Evolutionary conservation across 352 stramenopile genomes (phyloP), one percentile per base, ranked within the genome.

Genomic region (Elongisporangium prolatum): DNA sequence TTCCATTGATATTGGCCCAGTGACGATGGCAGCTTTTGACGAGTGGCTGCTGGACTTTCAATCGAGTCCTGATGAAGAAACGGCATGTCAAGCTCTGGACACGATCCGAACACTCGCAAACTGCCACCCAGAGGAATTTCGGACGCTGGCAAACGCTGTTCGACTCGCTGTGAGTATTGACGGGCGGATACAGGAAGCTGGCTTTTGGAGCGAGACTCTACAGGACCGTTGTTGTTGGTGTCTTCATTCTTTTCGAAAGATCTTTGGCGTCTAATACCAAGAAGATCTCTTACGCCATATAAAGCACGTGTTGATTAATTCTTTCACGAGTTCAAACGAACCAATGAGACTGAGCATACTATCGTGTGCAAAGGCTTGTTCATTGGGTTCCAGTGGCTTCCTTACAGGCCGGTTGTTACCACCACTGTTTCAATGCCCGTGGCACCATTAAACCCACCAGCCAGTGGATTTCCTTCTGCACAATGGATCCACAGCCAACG

Each of bases 31-130:
- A 38, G 61, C 56, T 7, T 77, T 89, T 24, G 64, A 74, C 13
- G 71, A 79, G 21, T 69, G 82, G n/a, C 52, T 84, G 28, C 59
- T 65, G 40, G 70, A 84, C 51, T 63, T 89, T 10, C 65, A 79
- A 54, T 72, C 56, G 1, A 77, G 69, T 21, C 64, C 48, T 0
- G 71, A 89, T 34, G 55, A 56, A 0, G 25, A 56, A 14, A 64
- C 68, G 1, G 63, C 56, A 21, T 72, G 60, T 25, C 69, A 67
- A 22, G 61, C 77, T 2, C 56, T 87, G 9, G 63, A 84, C 9
- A 69, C 75, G 3, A 72, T 87, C 53, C 59, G 63, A 17, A 25
- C 72, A 13, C 24, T 86, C 18, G 60, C 75, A 2, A 40, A 69
- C 8, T 55, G 55, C 3, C 63, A 77, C 2, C 34, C 63, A 0